A percentile compares a stretch with the other conserved stretches of the same genome.
Evolutionary conservation across 805 yeast species (phyloP).

Genomic region (Cyberlindnera meyerae): DNA sequence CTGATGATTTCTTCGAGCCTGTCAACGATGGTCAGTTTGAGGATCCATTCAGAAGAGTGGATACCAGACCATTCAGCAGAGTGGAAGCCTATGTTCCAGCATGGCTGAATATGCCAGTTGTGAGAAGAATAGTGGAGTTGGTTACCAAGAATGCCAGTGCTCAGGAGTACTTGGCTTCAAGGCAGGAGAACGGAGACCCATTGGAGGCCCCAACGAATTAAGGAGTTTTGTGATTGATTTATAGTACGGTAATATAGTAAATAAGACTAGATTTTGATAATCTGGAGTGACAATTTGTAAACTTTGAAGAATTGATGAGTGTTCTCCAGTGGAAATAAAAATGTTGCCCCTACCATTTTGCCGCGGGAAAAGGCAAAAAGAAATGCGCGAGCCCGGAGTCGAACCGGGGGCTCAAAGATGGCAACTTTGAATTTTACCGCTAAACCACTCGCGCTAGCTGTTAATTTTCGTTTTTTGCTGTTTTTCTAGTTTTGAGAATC

Average conservation of each 20-base stretch:
- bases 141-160: constrained; percentile 79
- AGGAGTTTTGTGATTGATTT: background rate
- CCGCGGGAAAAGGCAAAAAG: no score
- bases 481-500: no score
- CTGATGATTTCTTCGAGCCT: constrained; percentile 64
- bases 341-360: no score
- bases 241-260: background rate
- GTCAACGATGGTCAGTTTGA: constrained; percentile 72
- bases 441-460: constrained; percentile 53
- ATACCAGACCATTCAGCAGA: constrained; percentile 70
- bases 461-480: no score
- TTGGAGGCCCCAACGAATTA: constrained; percentile 1
- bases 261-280: background rate
- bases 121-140: constrained; percentile 83
- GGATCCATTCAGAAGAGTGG: constrained; percentile 76
- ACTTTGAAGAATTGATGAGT: no score
- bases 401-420: constrained; percentile 58
- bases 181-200: constrained; percentile 19
- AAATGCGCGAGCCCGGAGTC: constrained; percentile 54
- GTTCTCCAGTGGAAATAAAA: no score
- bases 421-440: constrained; percentile 56
- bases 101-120: constrained; percentile 83
- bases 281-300: no score
- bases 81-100: constrained; percentile 93
- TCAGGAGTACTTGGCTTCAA: constrained; percentile 41